A percentile compares a stretch with the other conserved stretches of the same genome.
These are phyloP conservation scores for Diaporthe longicolla DNA, from an alignment of 2,329 filamentous ascomycete genomes.

Conservation along the genomic window DNA sequence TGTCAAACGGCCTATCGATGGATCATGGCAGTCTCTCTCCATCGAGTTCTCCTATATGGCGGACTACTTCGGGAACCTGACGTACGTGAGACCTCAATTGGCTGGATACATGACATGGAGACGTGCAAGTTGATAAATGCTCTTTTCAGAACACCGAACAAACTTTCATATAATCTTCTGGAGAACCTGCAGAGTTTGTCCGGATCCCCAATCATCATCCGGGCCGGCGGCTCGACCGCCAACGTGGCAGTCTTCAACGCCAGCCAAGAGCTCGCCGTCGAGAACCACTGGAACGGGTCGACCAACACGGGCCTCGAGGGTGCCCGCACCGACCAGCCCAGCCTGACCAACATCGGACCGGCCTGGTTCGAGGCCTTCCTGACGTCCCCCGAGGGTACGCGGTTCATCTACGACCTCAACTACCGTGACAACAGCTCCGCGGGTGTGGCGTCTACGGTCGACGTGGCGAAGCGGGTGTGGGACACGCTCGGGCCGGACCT, in stretches of 20 bases:
- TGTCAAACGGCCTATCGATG: conserved; percentile 18
- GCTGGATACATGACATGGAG: not conserved
- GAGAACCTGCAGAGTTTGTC: conserved; percentile 10
- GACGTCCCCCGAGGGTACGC: conserved; percentile 25
- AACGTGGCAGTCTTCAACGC: conserved; percentile 33
- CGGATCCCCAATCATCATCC: conserved; percentile 16
- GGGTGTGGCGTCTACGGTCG: conserved; percentile 15
- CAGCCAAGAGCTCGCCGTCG: conserved; percentile 13
- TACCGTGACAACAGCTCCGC: conserved; percentile 24
- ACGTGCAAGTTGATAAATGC: not conserved
- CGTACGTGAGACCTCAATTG: not conserved
- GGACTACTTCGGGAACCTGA: conserved; percentile 36
- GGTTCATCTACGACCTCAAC: conserved; percentile 33
- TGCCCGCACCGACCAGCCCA: conserved; percentile 25
- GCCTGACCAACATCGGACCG: conserved; percentile 33
- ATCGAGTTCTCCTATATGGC: conserved; percentile 37
- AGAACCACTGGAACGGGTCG: conserved; percentile 31
- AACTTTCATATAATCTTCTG: conserved; percentile 29
- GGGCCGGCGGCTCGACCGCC: conserved; percentile 45
- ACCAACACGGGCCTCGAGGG: conserved; percentile 26
- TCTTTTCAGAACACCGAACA: not conserved
- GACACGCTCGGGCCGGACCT: conserved; percentile 21
- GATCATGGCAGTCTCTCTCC: conserved; percentile 27
- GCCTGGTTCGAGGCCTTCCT: conserved; percentile 35
- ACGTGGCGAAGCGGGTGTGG: conserved; percentile 24